phyloP scores from a whole-genome alignment of 2,329 filamentous ascomycete genomes.

The Camptophora hylomeconis region DNA sequence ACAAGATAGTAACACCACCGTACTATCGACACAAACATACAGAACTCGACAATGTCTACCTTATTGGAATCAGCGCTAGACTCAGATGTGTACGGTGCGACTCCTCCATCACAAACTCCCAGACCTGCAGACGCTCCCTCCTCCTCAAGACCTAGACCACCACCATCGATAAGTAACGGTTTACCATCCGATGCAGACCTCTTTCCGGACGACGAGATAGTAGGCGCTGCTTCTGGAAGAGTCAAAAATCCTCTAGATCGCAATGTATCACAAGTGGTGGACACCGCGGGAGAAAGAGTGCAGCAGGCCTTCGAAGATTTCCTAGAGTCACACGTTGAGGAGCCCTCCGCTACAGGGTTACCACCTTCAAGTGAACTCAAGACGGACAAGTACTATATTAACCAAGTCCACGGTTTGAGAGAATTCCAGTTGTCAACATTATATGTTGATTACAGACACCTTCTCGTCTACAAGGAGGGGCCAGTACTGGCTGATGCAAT shows the following conservation, averaged over 20 bases:
- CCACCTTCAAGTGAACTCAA: conserved; percentile 42
- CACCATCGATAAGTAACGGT: conserved; percentile 35
- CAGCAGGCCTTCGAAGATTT: conserved; percentile 50
- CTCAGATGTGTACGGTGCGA: conserved; percentile 29
- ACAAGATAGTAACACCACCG: too few species aligned
- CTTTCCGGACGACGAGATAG: conserved; percentile 49
- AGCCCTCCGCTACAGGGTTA: conserved; percentile 40
- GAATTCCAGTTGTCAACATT: conserved; percentile 51
- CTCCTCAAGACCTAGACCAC: conserved; percentile 42
- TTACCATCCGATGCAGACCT: conserved; percentile 44
- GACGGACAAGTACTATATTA: conserved; percentile 52
- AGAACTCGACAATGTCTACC: conserved; percentile 38
- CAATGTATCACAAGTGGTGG: conserved; percentile 46
- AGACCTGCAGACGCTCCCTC: conserved; percentile 27
- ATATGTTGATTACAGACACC: conserved; percentile 61
- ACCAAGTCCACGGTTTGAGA: conserved; percentile 50
- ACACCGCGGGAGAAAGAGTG: conserved; percentile 49
- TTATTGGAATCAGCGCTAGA: conserved; percentile 37
- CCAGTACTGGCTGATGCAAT: conserved; percentile 68
- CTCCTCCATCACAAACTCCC: conserved; percentile 21
- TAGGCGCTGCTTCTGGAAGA: conserved; percentile 37
- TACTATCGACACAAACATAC: too few species aligned
- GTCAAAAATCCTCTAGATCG: conserved; percentile 35
- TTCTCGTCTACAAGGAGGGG: conserved; percentile 56
- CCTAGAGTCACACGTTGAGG: conserved; percentile 48